Percentiles rank a stretch among this genome's conserved stretches.
phyloP scores from a whole-genome alignment of 2,329 filamentous ascomycete genomes.

The Rutstroemia sydowiana region DNA sequence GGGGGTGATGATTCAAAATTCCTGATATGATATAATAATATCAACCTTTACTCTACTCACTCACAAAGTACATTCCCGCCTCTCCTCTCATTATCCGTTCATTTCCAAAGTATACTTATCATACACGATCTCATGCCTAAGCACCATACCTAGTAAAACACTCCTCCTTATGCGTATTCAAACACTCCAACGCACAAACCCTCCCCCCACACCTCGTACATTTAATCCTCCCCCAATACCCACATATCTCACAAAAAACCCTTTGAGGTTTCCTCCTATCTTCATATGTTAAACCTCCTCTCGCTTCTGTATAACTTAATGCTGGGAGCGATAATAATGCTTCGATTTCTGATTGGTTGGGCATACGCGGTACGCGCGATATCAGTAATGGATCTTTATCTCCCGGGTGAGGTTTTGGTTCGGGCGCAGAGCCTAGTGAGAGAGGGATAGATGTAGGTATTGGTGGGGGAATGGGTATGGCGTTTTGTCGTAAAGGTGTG shows the following conservation, averaged over 20 bases:
- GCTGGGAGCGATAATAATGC: constrained; percentile 57
- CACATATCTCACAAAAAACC: constrained; percentile 70
- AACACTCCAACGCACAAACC: constrained; percentile 70
- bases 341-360: constrained; percentile 54
- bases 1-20: no score
- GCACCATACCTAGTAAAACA: constrained; percentile 58
- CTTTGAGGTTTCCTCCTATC: constrained; percentile 47
- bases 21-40: no score
- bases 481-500: background rate
- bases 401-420: constrained; percentile 34
- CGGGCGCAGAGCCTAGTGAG: background rate
- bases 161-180: constrained; percentile 65
- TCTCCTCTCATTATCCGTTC: background rate
- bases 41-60: no score
- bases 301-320: constrained; percentile 59
- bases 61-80: background rate
- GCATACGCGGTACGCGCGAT: constrained; percentile 49
- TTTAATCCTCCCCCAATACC: constrained; percentile 71
- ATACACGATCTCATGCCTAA: no score
- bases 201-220: constrained; percentile 73
- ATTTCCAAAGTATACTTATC: no score
- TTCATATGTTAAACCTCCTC: constrained; percentile 38
- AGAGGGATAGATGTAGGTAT: constrained; percentile 8
- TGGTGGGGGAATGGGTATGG: constrained; percentile 4
- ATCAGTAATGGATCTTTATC: constrained; percentile 52